Base-by-base conservation (phyloP, 2,329 filamentous ascomycete species). In the Truncatella angustata region DNA sequence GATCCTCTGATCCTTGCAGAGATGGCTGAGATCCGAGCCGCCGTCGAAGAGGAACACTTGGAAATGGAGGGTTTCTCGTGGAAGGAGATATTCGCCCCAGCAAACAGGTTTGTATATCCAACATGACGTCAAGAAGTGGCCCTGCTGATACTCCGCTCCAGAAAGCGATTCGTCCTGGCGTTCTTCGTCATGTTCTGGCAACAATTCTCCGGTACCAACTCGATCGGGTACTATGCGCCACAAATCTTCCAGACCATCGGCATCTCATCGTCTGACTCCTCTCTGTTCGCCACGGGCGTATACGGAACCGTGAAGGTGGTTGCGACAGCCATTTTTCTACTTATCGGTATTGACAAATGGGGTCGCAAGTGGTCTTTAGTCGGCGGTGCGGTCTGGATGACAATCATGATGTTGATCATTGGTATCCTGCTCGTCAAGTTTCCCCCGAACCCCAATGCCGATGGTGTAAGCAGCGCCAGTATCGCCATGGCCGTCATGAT, bases 261-360 rank as follows among this genome's bases (percentile, higher is more conserved):
- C 18, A 76, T 90, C 59, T 44, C 40, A 20, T 44, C 40, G 2
- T 24, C 20, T 24, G 40, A 44, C 40, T 44, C 79, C 35, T 81
- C 80, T 20, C 79, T 90, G 20, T 88, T 90, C 65, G 86, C 87
- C 5, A 90, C 87, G 0, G 88, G 88, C 23, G 82, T 91, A 56
- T 91, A 89, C 59, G 88, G 88, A 47, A 84, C 90, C 1, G 85
- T 91, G 63, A 90, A 90, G 67, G 84, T 86, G 70, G 69, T 75
- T 10, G 80, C 82, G 34, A 47, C 30, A 21, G 30, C 26, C 16
- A 34, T 23, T 14, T 47, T 47, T 21, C 44, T 47, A 4, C 18
- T 47, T 18, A 16, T 47, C 21, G 30, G 26, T 35, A 47, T 47
- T 28, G 28, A 47, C 23, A 35, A 47, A 34, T 47, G 26, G 44